A percentile compares a stretch with the other conserved stretches of the same genome.
These are phyloP conservation scores for Fusarium coicis DNA, from an alignment of 2,329 filamentous ascomycete genomes.

Conservation along the genomic window DNA sequence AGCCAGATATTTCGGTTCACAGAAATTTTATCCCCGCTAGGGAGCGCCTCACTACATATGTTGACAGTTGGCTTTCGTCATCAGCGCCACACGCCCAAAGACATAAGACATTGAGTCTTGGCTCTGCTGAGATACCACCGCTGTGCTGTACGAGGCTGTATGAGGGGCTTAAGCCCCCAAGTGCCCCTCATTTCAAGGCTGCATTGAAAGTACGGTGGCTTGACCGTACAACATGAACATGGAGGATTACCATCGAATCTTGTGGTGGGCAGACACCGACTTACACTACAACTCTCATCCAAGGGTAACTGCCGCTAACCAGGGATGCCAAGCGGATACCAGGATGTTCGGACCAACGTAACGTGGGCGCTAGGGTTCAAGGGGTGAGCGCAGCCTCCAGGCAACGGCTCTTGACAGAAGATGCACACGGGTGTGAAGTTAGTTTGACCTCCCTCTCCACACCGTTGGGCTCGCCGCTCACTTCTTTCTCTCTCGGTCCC, in stretches of 20 bases:
- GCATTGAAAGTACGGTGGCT: background rate
- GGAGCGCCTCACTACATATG: background rate
- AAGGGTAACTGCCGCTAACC: slow-evolving; percentile 34
- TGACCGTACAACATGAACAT: background rate
- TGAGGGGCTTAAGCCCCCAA: slow-evolving; percentile 28
- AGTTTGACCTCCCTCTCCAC: slow-evolving; percentile 33
- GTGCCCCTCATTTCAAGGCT: slow-evolving; percentile 30
- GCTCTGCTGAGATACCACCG: slow-evolving; percentile 25
- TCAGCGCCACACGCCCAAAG: slow-evolving; percentile 23
- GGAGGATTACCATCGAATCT: too few species aligned
- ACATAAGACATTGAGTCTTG: slow-evolving; percentile 31
- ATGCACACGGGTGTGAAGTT: slow-evolving; percentile 14
- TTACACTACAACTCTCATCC: slow-evolving; percentile 23
- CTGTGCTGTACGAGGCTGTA: slow-evolving; percentile 21
- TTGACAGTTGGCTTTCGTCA: slow-evolving; percentile 13
- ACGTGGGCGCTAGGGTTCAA: slow-evolving; percentile 38
- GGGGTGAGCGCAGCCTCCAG: slow-evolving; percentile 5
- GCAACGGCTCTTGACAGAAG: slow-evolving; percentile 7
- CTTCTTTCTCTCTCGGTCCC: slow-evolving; percentile 39
- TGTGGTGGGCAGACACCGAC: background rate
- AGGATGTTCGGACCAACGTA: slow-evolving; percentile 40
- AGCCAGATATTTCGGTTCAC: slow-evolving; percentile 26
- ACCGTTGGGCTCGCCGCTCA: slow-evolving; percentile 33
- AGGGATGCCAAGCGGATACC: slow-evolving; percentile 25
- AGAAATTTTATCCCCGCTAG: slow-evolving; percentile 23